Percentiles rank a stretch among this genome's conserved stretches.
These are phyloP conservation scores for Ogataea kodamae DNA, from an alignment of 805 yeast species.

Conservation along the genomic window DNA sequence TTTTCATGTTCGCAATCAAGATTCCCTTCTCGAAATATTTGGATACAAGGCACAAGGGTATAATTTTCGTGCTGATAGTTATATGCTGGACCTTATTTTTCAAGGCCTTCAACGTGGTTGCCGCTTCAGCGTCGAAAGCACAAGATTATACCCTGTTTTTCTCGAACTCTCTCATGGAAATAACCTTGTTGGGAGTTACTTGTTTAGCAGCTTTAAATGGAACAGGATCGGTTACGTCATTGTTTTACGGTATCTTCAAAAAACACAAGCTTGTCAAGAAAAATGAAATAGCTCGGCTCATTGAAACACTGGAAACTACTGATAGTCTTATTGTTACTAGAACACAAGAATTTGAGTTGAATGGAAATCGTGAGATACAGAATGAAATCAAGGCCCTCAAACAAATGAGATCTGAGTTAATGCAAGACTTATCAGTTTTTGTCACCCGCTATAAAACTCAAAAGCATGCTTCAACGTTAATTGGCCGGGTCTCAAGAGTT, in stretches of 20 bases:
- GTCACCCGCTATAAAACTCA: conserved; percentile 12
- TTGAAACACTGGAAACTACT: conserved; percentile 42
- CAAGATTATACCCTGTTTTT: conserved; percentile 7
- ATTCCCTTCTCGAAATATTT: conserved; percentile 8
- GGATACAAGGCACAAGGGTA: conserved; percentile 6
- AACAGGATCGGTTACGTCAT: conserved; percentile 48
- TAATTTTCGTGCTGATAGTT: conserved; percentile 10
- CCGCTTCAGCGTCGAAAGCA: conserved; percentile 25
- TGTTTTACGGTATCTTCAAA: conserved; percentile 30
- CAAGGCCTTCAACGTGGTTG: conserved; percentile 25
- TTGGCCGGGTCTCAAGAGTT: conserved; percentile 13
- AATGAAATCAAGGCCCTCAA: conserved; percentile 39
- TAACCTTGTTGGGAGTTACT: conserved; percentile 48
- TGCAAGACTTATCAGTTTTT: conserved; percentile 17
- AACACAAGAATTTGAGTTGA: conserved; percentile 29
- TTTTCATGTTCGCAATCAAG: conserved; percentile 7
- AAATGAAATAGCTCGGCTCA: conserved; percentile 33
- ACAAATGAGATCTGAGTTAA: conserved; percentile 26
- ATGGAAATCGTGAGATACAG: conserved; percentile 28
- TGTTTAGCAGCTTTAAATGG: conserved; percentile 50
- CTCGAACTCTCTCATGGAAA: conserved; percentile 40
- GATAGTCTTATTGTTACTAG: conserved; percentile 35
- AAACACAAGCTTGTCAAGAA: conserved; percentile 27
- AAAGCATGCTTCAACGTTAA: conserved; percentile 8
- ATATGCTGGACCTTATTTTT: conserved; percentile 16